A percentile compares a stretch with the other conserved stretches of the same genome.
These are phyloP conservation scores for Austroboletus festivus DNA, from an alignment of 768 basidiomycete species.

Conservation along the genomic window DNA sequence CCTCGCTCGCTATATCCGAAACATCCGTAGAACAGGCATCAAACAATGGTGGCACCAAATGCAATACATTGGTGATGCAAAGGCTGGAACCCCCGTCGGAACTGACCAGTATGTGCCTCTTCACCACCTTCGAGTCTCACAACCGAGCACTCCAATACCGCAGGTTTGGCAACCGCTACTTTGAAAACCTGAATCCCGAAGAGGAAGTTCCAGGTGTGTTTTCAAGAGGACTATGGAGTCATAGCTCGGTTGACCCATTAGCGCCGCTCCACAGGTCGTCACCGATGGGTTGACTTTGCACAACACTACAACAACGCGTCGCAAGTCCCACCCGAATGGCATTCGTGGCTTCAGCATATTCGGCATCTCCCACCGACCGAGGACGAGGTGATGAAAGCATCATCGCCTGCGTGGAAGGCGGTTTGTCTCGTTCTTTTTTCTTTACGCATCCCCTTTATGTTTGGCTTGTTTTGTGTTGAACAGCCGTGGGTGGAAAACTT, in stretches of 20 bases:
- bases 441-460: background rate
- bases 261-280: slow-evolving; percentile 59
- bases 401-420: slow-evolving; percentile 73
- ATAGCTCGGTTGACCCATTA: no score
- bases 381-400: slow-evolving; percentile 67
- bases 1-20: slow-evolving; percentile 71
- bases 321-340: slow-evolving; percentile 96
- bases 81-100: slow-evolving; percentile 74
- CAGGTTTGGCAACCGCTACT: slow-evolving; percentile 94
- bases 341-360: slow-evolving; percentile 92
- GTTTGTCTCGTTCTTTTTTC: slow-evolving; percentile 44
- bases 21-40: slow-evolving; percentile 69
- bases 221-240: no score
- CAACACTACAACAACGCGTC: slow-evolving; percentile 92
- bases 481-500: slow-evolving; percentile 86
- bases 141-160: background rate
- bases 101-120: slow-evolving; percentile 69
- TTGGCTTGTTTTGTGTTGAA: background rate
- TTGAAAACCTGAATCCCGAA: slow-evolving; percentile 82
- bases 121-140: background rate
- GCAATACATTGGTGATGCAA: slow-evolving; percentile 94
- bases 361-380: slow-evolving; percentile 76
- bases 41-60: slow-evolving; percentile 88
- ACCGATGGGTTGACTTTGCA: slow-evolving; percentile 93
- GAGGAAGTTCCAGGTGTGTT: slow-evolving; percentile 84